phyloP scores from a whole-genome alignment of 495 filamentous ascomycete genomes.

The Xylaria sp. region DNA sequence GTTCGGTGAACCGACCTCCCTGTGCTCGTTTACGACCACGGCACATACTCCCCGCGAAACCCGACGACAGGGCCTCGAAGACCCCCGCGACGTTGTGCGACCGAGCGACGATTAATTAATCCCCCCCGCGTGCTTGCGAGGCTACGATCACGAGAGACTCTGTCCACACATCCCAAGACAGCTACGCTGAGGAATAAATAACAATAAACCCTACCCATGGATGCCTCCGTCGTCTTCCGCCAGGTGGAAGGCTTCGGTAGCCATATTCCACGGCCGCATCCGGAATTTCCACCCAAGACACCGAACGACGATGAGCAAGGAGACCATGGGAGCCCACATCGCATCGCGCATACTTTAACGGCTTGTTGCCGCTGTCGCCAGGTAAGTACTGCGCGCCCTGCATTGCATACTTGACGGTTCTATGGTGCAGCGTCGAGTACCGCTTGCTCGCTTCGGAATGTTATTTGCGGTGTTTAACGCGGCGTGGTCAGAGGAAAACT shows the following conservation, averaged over 20 bases:
- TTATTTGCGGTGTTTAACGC: constrained; percentile 14
- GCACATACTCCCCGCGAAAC: constrained; percentile 11
- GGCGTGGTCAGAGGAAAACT: constrained; percentile 76
- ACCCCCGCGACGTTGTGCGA: constrained; percentile 23
- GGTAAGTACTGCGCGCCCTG: constrained; percentile 58
- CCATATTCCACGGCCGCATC: constrained; percentile 48
- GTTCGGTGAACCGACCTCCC: constrained; percentile 14
- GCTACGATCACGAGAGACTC: neutral
- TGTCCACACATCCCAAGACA: constrained; percentile 8
- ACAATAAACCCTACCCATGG: constrained; percentile 45
- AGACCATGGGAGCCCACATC: constrained; percentile 55
- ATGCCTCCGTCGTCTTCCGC: constrained; percentile 57
- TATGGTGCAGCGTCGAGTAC: neutral
- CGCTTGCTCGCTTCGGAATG: neutral
- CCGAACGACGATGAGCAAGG: constrained; percentile 44
- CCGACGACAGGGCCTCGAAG: constrained; percentile 16
- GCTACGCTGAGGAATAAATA: constrained; percentile 18
- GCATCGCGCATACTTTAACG: constrained; percentile 83
- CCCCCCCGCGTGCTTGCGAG: constrained; percentile 14
- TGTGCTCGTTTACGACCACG: constrained; percentile 4
- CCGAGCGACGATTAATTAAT: constrained; percentile 9
- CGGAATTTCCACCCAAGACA: constrained; percentile 40
- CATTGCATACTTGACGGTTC: neutral
- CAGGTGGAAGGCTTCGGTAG: constrained; percentile 54
- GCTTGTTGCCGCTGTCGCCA: constrained; percentile 86